Evolutionary conservation across 495 filamentous ascomycete genomes (phyloP).

Genomic region (Elaphomyces granulatus): DNA sequence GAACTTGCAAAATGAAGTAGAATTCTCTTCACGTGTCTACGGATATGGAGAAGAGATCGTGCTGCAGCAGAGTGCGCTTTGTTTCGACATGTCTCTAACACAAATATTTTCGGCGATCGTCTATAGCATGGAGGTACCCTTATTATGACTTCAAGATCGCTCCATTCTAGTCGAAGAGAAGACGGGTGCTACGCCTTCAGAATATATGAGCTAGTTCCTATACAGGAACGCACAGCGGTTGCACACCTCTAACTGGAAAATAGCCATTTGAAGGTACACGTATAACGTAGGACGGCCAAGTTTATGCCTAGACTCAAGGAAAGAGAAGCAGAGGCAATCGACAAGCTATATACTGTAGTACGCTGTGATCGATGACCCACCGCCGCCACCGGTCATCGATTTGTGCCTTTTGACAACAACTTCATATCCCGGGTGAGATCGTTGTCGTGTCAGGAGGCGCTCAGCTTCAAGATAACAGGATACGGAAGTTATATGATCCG

Average conservation of each 20-base stretch:
- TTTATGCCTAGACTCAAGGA: constrained; percentile 11
- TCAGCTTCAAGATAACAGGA: too few species aligned
- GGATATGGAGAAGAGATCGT: constrained; percentile 14
- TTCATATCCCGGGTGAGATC: constrained; percentile 30
- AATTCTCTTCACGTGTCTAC: constrained; percentile 11
- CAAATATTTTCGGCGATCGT: constrained; percentile 21
- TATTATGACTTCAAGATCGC: constrained; percentile 10
- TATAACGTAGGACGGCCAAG: constrained; percentile 6
- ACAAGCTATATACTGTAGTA: constrained; percentile 10
- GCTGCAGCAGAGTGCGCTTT: constrained; percentile 30
- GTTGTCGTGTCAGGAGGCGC: too few species aligned
- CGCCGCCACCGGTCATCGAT: constrained; percentile 22
- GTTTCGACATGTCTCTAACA: constrained; percentile 24
- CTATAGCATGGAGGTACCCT: constrained; percentile 24
- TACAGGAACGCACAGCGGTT: constrained; percentile 10
- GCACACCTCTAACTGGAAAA: not conserved
- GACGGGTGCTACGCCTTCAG: constrained; percentile 27
- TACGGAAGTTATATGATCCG: too few species aligned
- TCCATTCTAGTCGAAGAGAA: constrained; percentile 19
- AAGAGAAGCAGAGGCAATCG: constrained; percentile 14
- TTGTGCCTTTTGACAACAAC: constrained; percentile 24
- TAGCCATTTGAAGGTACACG: constrained; percentile 11
- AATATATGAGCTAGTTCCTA: constrained; percentile 24
- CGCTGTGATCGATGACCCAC: constrained; percentile 1
- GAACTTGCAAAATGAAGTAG: constrained; percentile 17